Evolutionary conservation across 2,329 filamentous ascomycete genomes (phyloP).

Genomic region (Tricladium varicosporioides): DNA sequence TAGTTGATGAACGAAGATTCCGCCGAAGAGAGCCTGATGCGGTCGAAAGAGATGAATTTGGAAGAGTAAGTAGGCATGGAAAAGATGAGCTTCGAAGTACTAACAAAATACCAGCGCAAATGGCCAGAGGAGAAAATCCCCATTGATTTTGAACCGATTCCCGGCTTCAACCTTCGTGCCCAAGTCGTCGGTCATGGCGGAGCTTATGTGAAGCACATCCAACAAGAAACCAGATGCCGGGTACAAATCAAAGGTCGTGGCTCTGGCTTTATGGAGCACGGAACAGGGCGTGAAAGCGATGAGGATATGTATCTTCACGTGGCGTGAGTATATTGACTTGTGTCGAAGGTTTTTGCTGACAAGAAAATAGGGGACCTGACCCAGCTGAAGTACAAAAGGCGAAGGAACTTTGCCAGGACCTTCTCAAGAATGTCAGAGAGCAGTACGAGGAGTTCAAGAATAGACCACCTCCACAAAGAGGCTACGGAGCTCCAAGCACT

Average conservation of each 20-base stretch:
- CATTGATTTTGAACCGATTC: constrained; percentile 85
- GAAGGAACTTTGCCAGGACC: constrained; percentile 83
- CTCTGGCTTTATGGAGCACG: constrained; percentile 88
- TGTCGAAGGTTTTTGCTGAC: constrained; percentile 2
- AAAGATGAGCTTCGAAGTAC: constrained; percentile 3
- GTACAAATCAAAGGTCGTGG: constrained; percentile 98
- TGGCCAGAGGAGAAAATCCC: constrained; percentile 97
- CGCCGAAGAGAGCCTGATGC: constrained; percentile 75
- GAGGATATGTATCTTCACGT: constrained; percentile 97
- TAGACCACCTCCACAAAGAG: constrained; percentile 64
- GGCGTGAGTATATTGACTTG: constrained; percentile 58
- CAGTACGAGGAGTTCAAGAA: constrained; percentile 92
- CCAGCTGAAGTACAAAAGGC: constrained; percentile 80
- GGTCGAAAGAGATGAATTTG: constrained; percentile 87
- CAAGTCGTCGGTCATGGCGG: constrained; percentile 95
- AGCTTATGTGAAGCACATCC: constrained; percentile 96
- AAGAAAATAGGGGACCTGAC: constrained; percentile 70
- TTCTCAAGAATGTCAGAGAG: constrained; percentile 81
- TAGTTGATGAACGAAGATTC: constrained; percentile 93
- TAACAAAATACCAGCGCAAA: constrained; percentile 67
- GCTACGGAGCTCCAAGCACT: constrained; percentile 45
- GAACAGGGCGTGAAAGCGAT: constrained; percentile 86
- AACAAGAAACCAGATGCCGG: constrained; percentile 89
- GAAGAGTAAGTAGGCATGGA: constrained; percentile 62
- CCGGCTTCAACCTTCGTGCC: constrained; percentile 92